Conservation (phyloP, 1,139 yeast genomes). For the Debaryomyces sp. region DNA sequence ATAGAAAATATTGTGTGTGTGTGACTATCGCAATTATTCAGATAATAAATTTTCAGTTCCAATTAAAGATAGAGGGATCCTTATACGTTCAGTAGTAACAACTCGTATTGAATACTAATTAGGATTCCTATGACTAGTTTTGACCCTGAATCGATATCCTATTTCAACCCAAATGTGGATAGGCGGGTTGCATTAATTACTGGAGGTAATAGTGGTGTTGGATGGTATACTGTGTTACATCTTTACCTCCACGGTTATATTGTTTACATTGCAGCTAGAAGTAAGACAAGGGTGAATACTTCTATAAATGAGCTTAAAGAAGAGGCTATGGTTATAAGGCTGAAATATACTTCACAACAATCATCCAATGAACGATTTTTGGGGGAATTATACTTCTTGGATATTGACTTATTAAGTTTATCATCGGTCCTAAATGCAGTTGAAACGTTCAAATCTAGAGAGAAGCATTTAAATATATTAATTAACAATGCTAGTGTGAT, state of each 20-base stretch:
- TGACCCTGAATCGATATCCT: constrained; percentile 34
- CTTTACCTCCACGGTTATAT: constrained; percentile 46
- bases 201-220: constrained; percentile 51
- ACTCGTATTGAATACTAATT: not conserved
- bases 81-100: not conserved
- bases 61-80: not conserved
- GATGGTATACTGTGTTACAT: constrained; percentile 45
- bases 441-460: constrained; percentile 48
- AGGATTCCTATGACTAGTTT: constrained; percentile 3
- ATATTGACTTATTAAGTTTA: constrained; percentile 64
- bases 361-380: constrained; percentile 26
- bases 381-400: constrained; percentile 63
- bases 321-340: constrained; percentile 23
- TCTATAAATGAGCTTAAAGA: constrained; percentile 38
- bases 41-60: not conserved
- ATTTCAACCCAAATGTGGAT: constrained; percentile 34
- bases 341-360: constrained; percentile 13
- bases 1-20: not conserved
- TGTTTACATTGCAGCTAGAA: constrained; percentile 47
- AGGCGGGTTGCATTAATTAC: constrained; percentile 46
- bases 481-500: constrained; percentile 83
- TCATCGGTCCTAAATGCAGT: constrained; percentile 62
- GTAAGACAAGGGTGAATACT: constrained; percentile 34
- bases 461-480: constrained; percentile 59
- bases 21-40: not conserved